Evolutionary conservation across 495 filamentous ascomycete species (phyloP), one percentile per base, ranked within the genome.

Genomic region (Penicillium argentinense): DNA sequence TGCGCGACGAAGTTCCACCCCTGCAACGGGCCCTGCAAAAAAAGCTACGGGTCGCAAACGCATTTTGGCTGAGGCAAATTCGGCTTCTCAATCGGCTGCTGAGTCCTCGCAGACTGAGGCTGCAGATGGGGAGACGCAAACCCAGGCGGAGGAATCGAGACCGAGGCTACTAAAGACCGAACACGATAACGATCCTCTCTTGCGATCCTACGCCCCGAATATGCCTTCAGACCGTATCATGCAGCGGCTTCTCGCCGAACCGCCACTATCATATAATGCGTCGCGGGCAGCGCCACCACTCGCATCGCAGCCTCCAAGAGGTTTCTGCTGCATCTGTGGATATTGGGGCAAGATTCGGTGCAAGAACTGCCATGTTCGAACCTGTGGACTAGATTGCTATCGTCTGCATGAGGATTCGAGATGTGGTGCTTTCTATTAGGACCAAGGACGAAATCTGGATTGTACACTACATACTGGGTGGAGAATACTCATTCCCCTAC

Each of bases 341-440:
- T 95, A 93, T 65, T 96, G 91, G 91, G 91, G 91, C 1, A 77
- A 86, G 52, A 86, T 90, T 22, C 81, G 78, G 65, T 96, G 91
- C 66, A 81, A 85, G 71, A 91, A 83, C 67, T 96, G 91, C 68
- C 89, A 89, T 26, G 73, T 78, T 43, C 66, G 88, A 53, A 86
- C 86, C 9, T 96, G 91, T 67, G 87, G 88, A 51, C 64, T 96
- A 43, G 85, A 86, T 49, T 96, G 91, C 63, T 80, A 91, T 52
- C 79, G 81, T 52, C 72, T 79, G 32, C 91, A 96, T 74, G 81
- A 87, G 56, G 86, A 90, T 66, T 88, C 82, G 28, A 74, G 87
- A 53, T 96, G 91, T 69, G 84, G 85, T 38, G 67, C 84, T 9
- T 86, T 75, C 51, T 74, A 71, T 39, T 74, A 63, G n/a, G n/a